Evolutionary conservation across 1,139 yeast genomes (phyloP).

Genomic region (Geotrichum siamense): DNA sequence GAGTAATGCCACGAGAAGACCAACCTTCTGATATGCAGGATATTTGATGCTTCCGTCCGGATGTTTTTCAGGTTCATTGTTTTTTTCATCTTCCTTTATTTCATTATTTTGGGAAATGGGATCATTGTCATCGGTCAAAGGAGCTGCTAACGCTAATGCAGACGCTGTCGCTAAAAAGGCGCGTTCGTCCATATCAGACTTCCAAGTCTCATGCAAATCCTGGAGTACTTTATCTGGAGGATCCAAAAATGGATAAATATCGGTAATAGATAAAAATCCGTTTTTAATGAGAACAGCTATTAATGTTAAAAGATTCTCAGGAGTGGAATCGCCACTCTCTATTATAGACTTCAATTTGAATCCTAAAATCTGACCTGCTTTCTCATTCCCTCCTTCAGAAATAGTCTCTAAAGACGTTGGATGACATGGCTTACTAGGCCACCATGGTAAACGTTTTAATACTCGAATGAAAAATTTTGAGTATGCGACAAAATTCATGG

Average conservation of each 20-base stretch:
- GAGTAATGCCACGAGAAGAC: conserved; percentile 49
- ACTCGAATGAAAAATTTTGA: conserved; percentile 45
- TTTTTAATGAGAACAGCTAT: conserved; percentile 55
- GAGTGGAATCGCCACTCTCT: conserved; percentile 33
- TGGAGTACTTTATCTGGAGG: conserved; percentile 42
- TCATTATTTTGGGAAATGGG: conserved; percentile 18
- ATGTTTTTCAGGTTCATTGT: conserved; percentile 17
- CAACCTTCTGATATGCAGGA: conserved; percentile 33
- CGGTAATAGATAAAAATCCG: conserved; percentile 60
- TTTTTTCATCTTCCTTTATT: conserved; percentile 14
- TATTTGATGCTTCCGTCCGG: conserved; percentile 22
- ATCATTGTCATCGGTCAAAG: conserved; percentile 57
- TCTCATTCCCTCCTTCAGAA: conserved; percentile 49
- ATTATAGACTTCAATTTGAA: conserved; percentile 42
- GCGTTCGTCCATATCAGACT: conserved; percentile 50
- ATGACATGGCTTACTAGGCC: conserved; percentile 48
- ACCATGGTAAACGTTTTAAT: conserved; percentile 52
- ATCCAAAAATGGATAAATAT: conserved; percentile 49
- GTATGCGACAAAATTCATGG: conserved; percentile 42
- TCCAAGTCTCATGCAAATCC: conserved; percentile 42
- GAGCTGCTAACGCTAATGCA: conserved; percentile 84
- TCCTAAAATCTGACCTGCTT: conserved; percentile 55
- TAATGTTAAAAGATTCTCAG: conserved; percentile 44
- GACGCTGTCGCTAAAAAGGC: conserved; percentile 62
- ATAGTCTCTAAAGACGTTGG: conserved; percentile 32